These are phyloP conservation scores for Pyrenopolyporus hunteri DNA, from an alignment of 495 filamentous ascomycete genomes.

Conservation along the genomic window DNA sequence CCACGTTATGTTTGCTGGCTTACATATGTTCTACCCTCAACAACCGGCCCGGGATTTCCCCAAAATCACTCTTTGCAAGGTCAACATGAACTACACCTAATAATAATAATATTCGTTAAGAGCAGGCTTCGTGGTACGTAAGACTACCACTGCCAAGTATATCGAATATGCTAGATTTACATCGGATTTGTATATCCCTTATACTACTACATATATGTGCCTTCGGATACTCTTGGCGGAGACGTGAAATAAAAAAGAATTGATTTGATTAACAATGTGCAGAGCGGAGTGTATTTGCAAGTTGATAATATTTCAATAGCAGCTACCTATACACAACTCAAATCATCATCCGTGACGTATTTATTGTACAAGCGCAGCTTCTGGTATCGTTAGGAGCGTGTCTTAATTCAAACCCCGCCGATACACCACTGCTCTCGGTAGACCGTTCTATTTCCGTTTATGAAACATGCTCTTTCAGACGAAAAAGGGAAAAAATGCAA, in stretches of 20 bases:
- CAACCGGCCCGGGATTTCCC: conserved; percentile 35
- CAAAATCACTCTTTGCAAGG: no score
- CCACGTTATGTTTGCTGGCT: conserved; percentile 2
- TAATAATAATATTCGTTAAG: neutral
- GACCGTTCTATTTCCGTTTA: conserved; percentile 44
- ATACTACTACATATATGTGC: neutral
- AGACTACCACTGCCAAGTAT: neutral
- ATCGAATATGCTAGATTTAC: neutral
- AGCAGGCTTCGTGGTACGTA: neutral
- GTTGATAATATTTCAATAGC: conserved; percentile 19
- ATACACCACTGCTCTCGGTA: conserved; percentile 39
- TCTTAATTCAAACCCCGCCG: conserved; percentile 42
- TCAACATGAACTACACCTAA: no score
- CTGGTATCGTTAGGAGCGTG: conserved; percentile 44
- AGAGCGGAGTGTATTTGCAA: neutral
- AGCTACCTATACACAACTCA: conserved; percentile 35
- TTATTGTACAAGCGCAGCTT: conserved; percentile 47
- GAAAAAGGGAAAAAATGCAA: conserved; percentile 38
- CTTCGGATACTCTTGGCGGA: neutral
- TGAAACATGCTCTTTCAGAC: conserved; percentile 45
- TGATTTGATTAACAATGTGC: neutral
- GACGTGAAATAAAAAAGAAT: neutral
- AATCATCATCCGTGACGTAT: conserved; percentile 37
- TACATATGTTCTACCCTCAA: conserved; percentile 16
- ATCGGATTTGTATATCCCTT: no score